Conservation (phyloP, 208 protist species). For the Trypanosoma cruzi region DNA sequence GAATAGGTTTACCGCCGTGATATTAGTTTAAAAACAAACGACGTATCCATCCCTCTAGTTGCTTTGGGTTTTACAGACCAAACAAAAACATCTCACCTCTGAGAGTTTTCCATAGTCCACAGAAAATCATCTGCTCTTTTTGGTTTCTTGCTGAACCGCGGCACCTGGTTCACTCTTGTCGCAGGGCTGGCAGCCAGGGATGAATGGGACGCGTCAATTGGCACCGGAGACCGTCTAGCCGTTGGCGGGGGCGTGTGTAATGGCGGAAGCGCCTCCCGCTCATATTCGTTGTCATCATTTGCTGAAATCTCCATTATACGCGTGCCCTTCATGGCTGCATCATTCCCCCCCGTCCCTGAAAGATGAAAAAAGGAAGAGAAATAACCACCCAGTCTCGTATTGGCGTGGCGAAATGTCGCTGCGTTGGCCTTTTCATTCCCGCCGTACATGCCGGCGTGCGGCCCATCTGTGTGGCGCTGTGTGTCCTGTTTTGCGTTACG, state of each 20-base stretch:
- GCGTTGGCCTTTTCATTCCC: background rate
- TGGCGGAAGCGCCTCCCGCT: background rate
- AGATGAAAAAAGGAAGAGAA: constrained; percentile 15
- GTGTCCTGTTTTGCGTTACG: constrained; percentile 1
- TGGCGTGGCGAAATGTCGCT: background rate
- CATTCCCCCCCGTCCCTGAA: background rate
- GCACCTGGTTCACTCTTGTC: constrained; percentile 7
- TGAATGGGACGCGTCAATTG: background rate
- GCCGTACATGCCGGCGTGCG: background rate
- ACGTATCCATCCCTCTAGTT: background rate
- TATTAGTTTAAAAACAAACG: background rate
- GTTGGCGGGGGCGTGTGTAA: background rate
- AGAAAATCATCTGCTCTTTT: background rate
- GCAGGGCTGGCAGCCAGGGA: background rate
- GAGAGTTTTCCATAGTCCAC: background rate
- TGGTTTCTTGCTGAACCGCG: background rate
- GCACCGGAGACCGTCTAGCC: background rate
- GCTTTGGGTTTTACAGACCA: background rate
- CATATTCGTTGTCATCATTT: background rate
- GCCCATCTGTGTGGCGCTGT: background rate
- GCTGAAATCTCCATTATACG: background rate
- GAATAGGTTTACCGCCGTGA: too few relatives aligned
- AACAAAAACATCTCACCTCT: background rate
- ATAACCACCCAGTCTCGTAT: constrained; percentile 1
- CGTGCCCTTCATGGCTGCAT: background rate